Evolutionary conservation across 768 basidiomycete species (phyloP).

Genomic region (Amanita rubescens): DNA sequence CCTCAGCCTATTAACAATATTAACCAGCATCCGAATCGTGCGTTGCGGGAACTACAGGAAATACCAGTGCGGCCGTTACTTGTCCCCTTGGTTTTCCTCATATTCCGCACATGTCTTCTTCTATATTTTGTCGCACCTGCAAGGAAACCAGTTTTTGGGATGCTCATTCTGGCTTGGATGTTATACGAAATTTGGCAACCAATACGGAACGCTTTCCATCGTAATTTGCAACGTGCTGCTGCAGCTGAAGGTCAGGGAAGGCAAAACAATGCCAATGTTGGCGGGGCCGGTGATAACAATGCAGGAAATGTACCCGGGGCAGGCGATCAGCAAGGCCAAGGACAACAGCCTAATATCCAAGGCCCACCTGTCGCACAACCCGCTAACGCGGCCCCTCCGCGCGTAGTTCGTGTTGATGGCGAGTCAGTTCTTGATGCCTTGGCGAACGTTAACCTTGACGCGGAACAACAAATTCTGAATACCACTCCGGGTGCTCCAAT

Average conservation of each 20-base stretch:
- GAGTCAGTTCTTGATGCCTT: slow-evolving; percentile 38
- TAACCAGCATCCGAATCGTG: slow-evolving; percentile 25
- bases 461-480: slow-evolving; percentile 47
- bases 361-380: background rate
- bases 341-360: slow-evolving; percentile 9
- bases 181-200: slow-evolving; percentile 72
- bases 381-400: background rate
- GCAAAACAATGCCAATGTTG: slow-evolving; percentile 11
- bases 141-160: slow-evolving; percentile 61
- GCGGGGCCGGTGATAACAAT: slow-evolving; percentile 7
- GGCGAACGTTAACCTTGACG: slow-evolving; percentile 48
- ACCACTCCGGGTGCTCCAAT: slow-evolving; percentile 18
- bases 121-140: slow-evolving; percentile 75
- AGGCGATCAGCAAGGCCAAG: slow-evolving; percentile 12
- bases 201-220: slow-evolving; percentile 39
- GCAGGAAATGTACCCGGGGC: slow-evolving; percentile 10
- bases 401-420: slow-evolving; percentile 20
- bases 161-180: slow-evolving; percentile 63
- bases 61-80: slow-evolving; percentile 61
- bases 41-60: slow-evolving; percentile 39
- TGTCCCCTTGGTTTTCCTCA: slow-evolving; percentile 59
- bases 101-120: slow-evolving; percentile 58
- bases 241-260: slow-evolving; percentile 23
- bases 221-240: slow-evolving; percentile 28
- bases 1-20: slow-evolving; percentile 18